A percentile compares a stretch with the other conserved stretches of the same genome.
Evolutionary conservation across 352 stramenopile species (phyloP).

Genomic region (Peronospora tabacina): DNA sequence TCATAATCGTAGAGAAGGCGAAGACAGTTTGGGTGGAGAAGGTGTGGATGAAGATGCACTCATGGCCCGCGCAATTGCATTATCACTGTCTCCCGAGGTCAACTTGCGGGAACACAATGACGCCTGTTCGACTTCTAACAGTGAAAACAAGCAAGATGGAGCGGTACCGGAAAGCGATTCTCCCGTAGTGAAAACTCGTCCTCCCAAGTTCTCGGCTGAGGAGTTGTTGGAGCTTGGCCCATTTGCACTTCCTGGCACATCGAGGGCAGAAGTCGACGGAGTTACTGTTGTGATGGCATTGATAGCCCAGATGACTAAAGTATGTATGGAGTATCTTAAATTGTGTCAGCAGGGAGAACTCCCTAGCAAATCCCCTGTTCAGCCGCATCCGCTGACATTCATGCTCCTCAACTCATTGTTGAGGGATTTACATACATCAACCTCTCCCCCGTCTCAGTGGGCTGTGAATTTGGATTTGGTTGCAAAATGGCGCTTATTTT

Average conservation of each 20-base stretch:
- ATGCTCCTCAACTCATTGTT: constrained; percentile 84
- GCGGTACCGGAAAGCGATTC: constrained; percentile 7
- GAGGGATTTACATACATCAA: constrained; percentile 35
- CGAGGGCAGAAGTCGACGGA: constrained; percentile 36
- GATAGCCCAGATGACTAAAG: constrained; percentile 52
- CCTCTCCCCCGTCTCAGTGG: constrained; percentile 11
- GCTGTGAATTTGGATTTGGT: constrained; percentile 14
- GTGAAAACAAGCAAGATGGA: constrained; percentile 11
- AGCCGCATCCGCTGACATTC: constrained; percentile 81
- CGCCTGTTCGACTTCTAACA: constrained; percentile 13
- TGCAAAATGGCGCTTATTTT: constrained; percentile 61
- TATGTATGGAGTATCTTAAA: constrained; percentile 69
- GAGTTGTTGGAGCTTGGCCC: constrained; percentile 61
- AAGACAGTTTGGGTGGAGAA: constrained; percentile 46
- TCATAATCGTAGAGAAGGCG: constrained; percentile 37
- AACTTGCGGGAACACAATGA: constrained; percentile 54
- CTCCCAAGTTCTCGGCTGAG: constrained; percentile 51
- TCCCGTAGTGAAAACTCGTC: constrained; percentile 33
- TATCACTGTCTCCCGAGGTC: constrained; percentile 81
- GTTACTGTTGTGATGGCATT: constrained; percentile 45
- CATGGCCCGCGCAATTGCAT: constrained; percentile 82
- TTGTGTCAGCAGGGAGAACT: constrained; percentile 60
- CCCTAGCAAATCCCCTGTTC: constrained; percentile 51
- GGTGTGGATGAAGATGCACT: constrained; percentile 81
- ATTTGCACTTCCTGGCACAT: constrained; percentile 45